Evolutionary conservation across 768 basidiomycete species (phyloP).

Genomic region (Tephrocybe sp.): DNA sequence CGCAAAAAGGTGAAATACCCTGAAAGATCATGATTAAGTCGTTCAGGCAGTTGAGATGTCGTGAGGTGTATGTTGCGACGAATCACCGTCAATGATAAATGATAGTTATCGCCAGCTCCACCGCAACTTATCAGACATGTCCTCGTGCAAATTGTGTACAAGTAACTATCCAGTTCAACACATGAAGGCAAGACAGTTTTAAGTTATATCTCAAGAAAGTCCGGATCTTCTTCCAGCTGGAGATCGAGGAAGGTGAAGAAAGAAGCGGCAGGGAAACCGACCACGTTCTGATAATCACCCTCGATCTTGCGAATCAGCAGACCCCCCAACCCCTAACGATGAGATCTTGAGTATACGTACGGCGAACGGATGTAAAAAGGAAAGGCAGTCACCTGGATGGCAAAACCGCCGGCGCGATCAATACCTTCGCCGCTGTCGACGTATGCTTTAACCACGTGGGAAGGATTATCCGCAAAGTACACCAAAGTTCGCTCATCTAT

Average conservation of each 20-base stretch:
- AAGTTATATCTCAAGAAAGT: conserved; percentile 57
- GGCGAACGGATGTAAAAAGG: neutral
- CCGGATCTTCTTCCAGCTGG: conserved; percentile 73
- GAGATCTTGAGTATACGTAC: neutral
- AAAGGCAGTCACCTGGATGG: conserved; percentile 70
- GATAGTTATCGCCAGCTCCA: neutral
- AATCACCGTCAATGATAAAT: neutral
- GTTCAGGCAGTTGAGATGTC: neutral
- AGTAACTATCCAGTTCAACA: neutral
- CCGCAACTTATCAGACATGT: neutral
- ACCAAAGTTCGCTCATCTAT: conserved; percentile 84
- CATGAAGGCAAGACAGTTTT: neutral
- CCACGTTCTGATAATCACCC: conserved; percentile 88
- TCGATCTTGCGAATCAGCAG: conserved; percentile 82
- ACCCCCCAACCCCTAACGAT: conserved; percentile 71
- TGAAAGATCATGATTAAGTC: neutral
- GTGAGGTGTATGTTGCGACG: neutral
- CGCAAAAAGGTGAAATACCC: neutral
- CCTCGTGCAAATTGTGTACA: neutral
- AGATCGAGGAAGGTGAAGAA: conserved; percentile 75
- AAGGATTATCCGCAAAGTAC: conserved; percentile 67
- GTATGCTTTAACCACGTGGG: conserved; percentile 69
- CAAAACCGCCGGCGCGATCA: conserved; percentile 93
- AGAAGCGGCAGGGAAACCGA: conserved; percentile 88
- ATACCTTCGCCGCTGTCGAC: conserved; percentile 83